phyloP scores from a whole-genome alignment of 2,329 filamentous ascomycete genomes.

The Parastagonospora avenae region DNA sequence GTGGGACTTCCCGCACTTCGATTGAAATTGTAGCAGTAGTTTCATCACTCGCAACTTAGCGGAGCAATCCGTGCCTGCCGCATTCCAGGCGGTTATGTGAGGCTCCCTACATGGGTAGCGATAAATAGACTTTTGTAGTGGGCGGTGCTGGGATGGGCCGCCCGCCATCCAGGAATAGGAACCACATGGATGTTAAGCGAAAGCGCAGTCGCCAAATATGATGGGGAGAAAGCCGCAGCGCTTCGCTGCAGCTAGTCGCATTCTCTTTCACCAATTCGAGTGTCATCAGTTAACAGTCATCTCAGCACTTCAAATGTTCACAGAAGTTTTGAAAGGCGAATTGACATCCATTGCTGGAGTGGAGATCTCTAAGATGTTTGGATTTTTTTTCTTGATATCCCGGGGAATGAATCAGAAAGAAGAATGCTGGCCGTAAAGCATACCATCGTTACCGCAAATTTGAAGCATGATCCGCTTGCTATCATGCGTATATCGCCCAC shows the following conservation, averaged over 20 bases:
- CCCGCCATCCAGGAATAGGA: constrained; percentile 4
- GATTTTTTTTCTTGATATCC: constrained; percentile 14
- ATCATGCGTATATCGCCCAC: constrained; percentile 4
- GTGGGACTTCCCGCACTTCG: not conserved
- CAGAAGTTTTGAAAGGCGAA: not conserved
- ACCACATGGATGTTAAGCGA: constrained; percentile 8
- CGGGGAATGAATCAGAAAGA: constrained; percentile 4
- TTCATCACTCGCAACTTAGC: too few species aligned
- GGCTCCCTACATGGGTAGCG: not conserved
- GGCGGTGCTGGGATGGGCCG: not conserved
- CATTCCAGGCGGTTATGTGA: not conserved
- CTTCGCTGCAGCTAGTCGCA: not conserved
- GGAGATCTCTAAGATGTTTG: constrained; percentile 5
- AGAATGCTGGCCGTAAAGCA: constrained; percentile 15
- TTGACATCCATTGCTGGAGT: not conserved
- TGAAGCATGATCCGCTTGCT: constrained; percentile 17
- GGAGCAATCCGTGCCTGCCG: not conserved
- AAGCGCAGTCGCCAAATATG: not conserved
- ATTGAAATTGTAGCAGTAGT: not conserved
- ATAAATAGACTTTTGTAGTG: constrained; percentile 3
- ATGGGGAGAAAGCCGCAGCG: not conserved
- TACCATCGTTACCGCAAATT: constrained; percentile 21
- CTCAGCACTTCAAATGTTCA: not conserved
- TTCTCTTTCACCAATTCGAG: not conserved
- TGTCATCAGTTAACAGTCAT: not conserved